phyloP scores from a whole-genome alignment of 805 yeast species.

The Yamadazyma sp. region DNA sequence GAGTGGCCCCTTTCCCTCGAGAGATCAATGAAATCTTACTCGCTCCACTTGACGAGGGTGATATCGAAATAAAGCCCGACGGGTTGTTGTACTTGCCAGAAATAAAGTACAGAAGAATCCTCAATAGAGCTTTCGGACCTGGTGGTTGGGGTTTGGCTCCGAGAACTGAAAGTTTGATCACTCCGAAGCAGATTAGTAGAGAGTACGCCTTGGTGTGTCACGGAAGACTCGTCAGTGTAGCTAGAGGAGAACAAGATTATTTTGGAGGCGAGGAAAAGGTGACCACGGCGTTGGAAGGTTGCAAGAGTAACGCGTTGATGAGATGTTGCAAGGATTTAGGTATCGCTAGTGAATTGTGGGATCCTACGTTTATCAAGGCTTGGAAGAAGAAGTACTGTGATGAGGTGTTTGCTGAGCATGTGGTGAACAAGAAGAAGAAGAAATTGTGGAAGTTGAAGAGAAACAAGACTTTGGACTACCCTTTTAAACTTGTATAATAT shows the following conservation, averaged over 20 bases:
- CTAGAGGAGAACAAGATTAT: slow-evolving; percentile 94
- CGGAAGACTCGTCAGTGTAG: slow-evolving; percentile 86
- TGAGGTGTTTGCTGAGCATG: slow-evolving; percentile 82
- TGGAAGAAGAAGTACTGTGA: slow-evolving; percentile 57
- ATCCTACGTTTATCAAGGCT: slow-evolving; percentile 78
- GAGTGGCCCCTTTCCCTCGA: slow-evolving; percentile 69
- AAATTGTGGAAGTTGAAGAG: slow-evolving; percentile 86
- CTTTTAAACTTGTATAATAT: slow-evolving; percentile 51
- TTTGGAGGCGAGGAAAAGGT: slow-evolving; percentile 78
- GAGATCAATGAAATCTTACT: slow-evolving; percentile 60
- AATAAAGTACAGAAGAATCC: slow-evolving; percentile 86
- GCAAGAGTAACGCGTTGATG: slow-evolving; percentile 95
- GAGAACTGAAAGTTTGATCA: slow-evolving; percentile 77
- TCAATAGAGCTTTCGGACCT: slow-evolving; percentile 93
- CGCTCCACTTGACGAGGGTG: slow-evolving; percentile 62
- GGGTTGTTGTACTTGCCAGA: slow-evolving; percentile 91
- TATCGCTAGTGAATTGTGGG: slow-evolving; percentile 96
- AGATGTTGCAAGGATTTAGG: slow-evolving; percentile 97
- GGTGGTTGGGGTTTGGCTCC: slow-evolving; percentile 99
- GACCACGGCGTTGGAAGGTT: slow-evolving; percentile 96
- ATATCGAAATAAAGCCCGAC: slow-evolving; percentile 94
- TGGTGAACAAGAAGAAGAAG: slow-evolving; percentile 78
- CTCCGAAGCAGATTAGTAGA: slow-evolving; percentile 74
- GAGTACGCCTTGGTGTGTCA: slow-evolving; percentile 87
- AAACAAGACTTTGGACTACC: slow-evolving; percentile 80